phyloP scores from a whole-genome alignment of 2,329 filamentous ascomycete genomes.

The Coleophoma eucalyptorum region DNA sequence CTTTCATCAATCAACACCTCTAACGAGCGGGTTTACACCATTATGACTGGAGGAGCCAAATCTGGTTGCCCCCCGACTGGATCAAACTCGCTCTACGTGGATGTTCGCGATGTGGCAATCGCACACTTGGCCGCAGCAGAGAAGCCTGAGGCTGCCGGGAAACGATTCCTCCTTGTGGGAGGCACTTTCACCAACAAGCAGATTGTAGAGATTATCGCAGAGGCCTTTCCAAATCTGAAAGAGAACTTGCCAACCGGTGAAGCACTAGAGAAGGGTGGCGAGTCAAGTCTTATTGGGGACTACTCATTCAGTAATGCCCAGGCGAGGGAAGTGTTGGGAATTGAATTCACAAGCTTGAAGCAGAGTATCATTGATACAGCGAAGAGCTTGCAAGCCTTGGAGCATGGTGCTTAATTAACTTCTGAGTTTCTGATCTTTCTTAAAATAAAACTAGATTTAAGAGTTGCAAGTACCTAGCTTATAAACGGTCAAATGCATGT shows the following conservation, averaged over 20 bases:
- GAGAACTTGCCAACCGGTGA: constrained; percentile 41
- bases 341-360: constrained; percentile 41
- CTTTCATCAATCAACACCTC: constrained; percentile 67
- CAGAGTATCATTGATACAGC: no score
- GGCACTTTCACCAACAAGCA: constrained; percentile 56
- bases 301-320: constrained; percentile 51
- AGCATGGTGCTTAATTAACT: no score
- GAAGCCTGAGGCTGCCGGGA: constrained; percentile 49
- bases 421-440: no score
- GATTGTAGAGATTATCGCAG: constrained; percentile 49
- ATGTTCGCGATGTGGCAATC: constrained; percentile 55
- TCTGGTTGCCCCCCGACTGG: constrained; percentile 27
- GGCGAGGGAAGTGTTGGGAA: constrained; percentile 49
- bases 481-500: no score
- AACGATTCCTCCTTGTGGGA: constrained; percentile 59
- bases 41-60: constrained; percentile 53
- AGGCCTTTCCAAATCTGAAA: constrained; percentile 42
- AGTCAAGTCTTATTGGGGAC: constrained; percentile 33
- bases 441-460: no score
- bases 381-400: no score
- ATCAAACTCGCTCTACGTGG: constrained; percentile 49
- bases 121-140: constrained; percentile 58
- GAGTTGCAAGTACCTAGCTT: no score
- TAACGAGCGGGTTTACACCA: constrained; percentile 59
- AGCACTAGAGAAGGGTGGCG: constrained; percentile 26